Evolutionary conservation across 108 stramenopile genomes (phyloP), one percentile per base, ranked within the genome.

Genomic region (Cyclostephanos tholiformis): DNA sequence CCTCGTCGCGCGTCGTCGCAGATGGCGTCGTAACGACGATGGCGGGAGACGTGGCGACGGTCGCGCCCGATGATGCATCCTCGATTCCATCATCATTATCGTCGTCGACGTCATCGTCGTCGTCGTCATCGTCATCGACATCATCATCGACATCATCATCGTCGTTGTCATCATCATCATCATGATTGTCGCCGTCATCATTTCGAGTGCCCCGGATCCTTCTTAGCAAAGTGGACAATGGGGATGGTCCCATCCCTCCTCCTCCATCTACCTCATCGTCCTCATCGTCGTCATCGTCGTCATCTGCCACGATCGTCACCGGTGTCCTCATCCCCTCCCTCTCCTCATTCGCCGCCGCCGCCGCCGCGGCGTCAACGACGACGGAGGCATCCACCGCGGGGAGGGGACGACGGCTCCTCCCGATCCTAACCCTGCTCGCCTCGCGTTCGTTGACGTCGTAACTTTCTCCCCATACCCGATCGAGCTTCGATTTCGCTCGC

Each of bases 401-500:
- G 8, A 0, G 52, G 52, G 23, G 23, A 80, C 23, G 38, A 87
- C 88, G 84, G 63, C 89, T 89, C 41, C 87, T 90, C 13, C 89
- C 88, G 16, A 50, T 50, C 55, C 85, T 59, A n/a, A 58, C 39
- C 14, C 72, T 41, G 32, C 62, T 52, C 11, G 84, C 71, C 66
- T 77, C 43, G 6, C 65, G 62, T 2, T 76, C 84, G 19, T 79
- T 77, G 53, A 88, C 84, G 48, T 84, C 85, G 49, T 74, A 83
- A 4, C 65, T 43, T 79, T 95, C 90, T 2, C 94, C 94, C 94
- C 94, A 95, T 56, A 88, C 88, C 26, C 86, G 86, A 11, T 92
- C 90, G 38, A 95, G 82, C 60, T 95, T 95, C 68, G 91, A 91
- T 68, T 91, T 90, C 55, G 82, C 87, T 11, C 94, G 89, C 25